Evolutionary conservation across 129 eudicot genomes (phyloP).

Genomic region (Dittrichia graveolens): DNA sequence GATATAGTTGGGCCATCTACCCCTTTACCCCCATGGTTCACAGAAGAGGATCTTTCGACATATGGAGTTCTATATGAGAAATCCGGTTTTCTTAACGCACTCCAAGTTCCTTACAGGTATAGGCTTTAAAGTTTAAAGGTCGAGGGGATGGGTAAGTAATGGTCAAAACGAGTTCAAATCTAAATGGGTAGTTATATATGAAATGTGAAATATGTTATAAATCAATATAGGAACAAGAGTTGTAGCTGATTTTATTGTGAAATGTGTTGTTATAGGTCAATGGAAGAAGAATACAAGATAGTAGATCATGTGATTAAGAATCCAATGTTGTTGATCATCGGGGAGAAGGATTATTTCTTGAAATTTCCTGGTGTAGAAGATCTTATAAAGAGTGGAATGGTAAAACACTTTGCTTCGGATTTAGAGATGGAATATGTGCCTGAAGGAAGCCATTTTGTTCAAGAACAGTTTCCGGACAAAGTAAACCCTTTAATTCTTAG

Average conservation of each 20-base stretch:
- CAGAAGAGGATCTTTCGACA: slow-evolving; percentile 47
- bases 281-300: slow-evolving; percentile 42
- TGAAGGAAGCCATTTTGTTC: slow-evolving; percentile 51
- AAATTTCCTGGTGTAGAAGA: slow-evolving; percentile 40
- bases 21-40: slow-evolving; percentile 53
- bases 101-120: slow-evolving; percentile 56
- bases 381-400: slow-evolving; percentile 37
- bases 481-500: slow-evolving; percentile 42
- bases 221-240: too few relatives aligned
- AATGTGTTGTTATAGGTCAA: slow-evolving; percentile 33
- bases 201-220: too few relatives aligned
- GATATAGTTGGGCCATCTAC: slow-evolving; percentile 47
- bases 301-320: slow-evolving; percentile 39
- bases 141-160: too few relatives aligned
- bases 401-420: slow-evolving; percentile 32
- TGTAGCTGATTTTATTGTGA: not conserved
- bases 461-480: slow-evolving; percentile 50
- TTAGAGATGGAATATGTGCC: slow-evolving; percentile 40
- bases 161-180: too few relatives aligned
- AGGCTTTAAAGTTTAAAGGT: not conserved
- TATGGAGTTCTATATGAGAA: slow-evolving; percentile 48
- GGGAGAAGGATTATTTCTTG: slow-evolving; percentile 52
- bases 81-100: slow-evolving; percentile 46
- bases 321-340: slow-evolving; percentile 50
- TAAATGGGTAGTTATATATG: too few relatives aligned